phyloP scores from a whole-genome alignment of 2,329 filamentous ascomycete species.

The Phialophora macrospora region DNA sequence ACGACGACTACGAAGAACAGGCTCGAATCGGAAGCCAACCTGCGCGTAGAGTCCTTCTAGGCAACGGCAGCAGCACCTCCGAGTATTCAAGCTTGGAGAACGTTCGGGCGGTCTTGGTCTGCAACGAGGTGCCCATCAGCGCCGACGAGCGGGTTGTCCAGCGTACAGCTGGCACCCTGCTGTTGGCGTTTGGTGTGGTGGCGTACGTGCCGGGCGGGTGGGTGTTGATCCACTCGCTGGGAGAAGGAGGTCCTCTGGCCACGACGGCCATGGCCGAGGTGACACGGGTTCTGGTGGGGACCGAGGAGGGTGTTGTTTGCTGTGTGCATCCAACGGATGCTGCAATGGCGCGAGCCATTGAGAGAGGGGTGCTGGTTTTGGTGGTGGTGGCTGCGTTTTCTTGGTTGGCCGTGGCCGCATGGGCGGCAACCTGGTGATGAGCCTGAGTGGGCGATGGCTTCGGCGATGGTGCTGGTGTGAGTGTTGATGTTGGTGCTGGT shows the following conservation, averaged over 20 bases:
- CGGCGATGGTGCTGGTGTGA: not conserved
- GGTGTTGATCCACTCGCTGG: constrained; percentile 30
- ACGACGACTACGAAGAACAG: not conserved
- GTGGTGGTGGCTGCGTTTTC: constrained; percentile 18
- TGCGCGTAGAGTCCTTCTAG: not conserved
- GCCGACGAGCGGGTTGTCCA: constrained; percentile 13
- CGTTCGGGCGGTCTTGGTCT: constrained; percentile 11
- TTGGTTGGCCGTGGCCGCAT: constrained; percentile 25
- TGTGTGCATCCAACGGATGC: constrained; percentile 28
- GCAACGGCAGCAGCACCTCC: not conserved
- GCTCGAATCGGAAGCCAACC: not conserved
- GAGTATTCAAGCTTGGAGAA: not conserved
- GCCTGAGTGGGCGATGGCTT: not conserved
- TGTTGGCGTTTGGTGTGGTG: constrained; percentile 21
- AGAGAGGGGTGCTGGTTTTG: constrained; percentile 20
- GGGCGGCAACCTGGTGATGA: constrained; percentile 20
- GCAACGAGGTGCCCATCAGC: constrained; percentile 7
- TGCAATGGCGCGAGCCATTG: constrained; percentile 27
- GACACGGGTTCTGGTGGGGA: constrained; percentile 20
- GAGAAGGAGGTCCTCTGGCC: constrained; percentile 23
- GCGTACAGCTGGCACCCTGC: constrained; percentile 26
- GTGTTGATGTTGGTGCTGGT: constrained; percentile 2
- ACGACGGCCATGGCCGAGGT: constrained; percentile 27
- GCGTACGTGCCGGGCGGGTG: constrained; percentile 32
- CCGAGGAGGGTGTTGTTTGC: constrained; percentile 17